Evolutionary conservation across 139 green algal genomes (phyloP), one percentile per base, ranked within the genome.

Genomic region (Nannochloris sp.): DNA sequence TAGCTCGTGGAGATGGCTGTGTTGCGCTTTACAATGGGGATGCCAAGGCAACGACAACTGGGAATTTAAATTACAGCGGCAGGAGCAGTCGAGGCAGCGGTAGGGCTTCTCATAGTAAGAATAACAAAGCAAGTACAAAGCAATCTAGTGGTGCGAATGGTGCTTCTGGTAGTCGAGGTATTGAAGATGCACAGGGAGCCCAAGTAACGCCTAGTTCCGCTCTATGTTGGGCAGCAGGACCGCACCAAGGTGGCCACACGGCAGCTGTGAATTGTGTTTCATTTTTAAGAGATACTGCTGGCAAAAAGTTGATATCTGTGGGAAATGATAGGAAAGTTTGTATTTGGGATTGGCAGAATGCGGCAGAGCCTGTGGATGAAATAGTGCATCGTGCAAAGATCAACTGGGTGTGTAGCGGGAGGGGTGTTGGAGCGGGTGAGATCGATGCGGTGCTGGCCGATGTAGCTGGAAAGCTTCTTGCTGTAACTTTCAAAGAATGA

Each of bases 1-100:
- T 71, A 14, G 81, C 72, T 7, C 42, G 77, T 1, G 76, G 81
- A 14, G 80, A 85, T 34, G 80, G 78, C 57, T 61, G 57, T 33
- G 42, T 87, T 2, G 70, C 57, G 2, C 6, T 87, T 36, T 80
- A 77, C 27, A 51, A 84, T 54, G 31, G 38, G 6, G 65, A 69
- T 27, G 47, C 5, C n/a, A 67, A 39, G 23, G 29, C 27, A 23
- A 37, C 64, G 44, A 48, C 51, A 4, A 30, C 31, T 23, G 36
- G 32, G 33, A 5, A 14, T 4, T 48, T 51, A 51, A 51, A 51
- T 19, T 19, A 48, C 12, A 56, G 36, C 4, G 15, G 14, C 29
- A n/a, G 47, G 31, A 66, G 30, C 57, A 76, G 38, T 23, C 46
- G 33, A 45, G 3, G 31, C 37, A 48, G 1, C n/a, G n/a, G n/a